These are phyloP conservation scores for Alternaria sp. DNA, from an alignment of 2,329 filamentous ascomycete genomes.

Conservation along the genomic window DNA sequence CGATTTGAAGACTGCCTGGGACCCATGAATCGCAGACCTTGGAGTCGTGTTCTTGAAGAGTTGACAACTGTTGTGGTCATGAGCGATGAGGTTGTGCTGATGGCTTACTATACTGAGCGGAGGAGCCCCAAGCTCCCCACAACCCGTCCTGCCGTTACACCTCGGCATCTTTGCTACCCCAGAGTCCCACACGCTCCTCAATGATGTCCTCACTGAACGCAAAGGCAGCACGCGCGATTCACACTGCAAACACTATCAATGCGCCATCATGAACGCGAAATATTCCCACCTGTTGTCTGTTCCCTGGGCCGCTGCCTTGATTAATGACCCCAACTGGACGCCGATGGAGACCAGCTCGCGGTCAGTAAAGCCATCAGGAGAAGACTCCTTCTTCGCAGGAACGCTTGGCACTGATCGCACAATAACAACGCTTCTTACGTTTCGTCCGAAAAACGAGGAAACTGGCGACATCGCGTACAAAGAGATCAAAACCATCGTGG, in stretches of 20 bases:
- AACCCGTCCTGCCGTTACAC: not conserved
- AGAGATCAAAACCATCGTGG: slow-evolving; percentile 49
- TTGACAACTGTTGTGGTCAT: not conserved
- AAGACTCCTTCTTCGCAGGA: slow-evolving; percentile 61
- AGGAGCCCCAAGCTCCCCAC: not conserved
- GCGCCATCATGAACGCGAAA: slow-evolving; percentile 26
- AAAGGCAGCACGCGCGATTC: not conserved
- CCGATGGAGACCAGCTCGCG: slow-evolving; percentile 47
- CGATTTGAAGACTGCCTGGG: not conserved
- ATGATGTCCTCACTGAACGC: slow-evolving; percentile 7
- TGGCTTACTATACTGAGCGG: not conserved
- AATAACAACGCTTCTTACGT: slow-evolving; percentile 47
- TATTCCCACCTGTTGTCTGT: slow-evolving; percentile 42
- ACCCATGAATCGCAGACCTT: not conserved
- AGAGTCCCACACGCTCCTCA: not conserved
- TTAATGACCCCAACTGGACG: slow-evolving; percentile 51
- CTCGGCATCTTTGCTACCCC: slow-evolving; percentile 10
- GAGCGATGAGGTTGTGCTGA: not conserved
- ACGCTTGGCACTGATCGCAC: slow-evolving; percentile 60
- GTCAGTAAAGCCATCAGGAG: slow-evolving; percentile 40
- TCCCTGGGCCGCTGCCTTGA: slow-evolving; percentile 58
- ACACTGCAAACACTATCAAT: not conserved
- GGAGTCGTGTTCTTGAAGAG: not conserved
- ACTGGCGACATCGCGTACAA: slow-evolving; percentile 31
- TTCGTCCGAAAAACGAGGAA: slow-evolving; percentile 24